Evolutionary conservation across 1,284 basidiomycete species (phyloP).

Genomic region (Sphaerobolus stellatus): DNA sequence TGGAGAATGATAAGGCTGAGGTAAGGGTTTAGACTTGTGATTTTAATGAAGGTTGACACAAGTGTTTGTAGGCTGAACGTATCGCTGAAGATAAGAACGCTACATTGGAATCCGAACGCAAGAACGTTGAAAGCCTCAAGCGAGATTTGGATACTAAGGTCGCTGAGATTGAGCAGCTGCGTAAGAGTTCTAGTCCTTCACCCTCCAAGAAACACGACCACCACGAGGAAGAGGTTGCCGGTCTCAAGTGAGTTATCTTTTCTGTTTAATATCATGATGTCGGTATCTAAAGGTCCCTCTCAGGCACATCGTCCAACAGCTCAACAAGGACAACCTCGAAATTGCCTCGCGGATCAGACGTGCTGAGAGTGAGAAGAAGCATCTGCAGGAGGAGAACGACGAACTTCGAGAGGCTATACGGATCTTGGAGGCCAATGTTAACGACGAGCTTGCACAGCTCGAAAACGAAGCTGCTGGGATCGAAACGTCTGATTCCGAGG

Average conservation of each 20-base stretch:
- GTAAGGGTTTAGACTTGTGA: constrained; percentile 27
- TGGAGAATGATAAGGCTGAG: constrained; percentile 38
- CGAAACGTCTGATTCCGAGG: constrained; percentile 20
- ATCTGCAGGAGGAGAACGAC: constrained; percentile 71
- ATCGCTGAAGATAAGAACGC: constrained; percentile 25
- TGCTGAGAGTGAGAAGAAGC: constrained; percentile 73
- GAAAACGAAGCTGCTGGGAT: constrained; percentile 37
- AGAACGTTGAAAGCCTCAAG: constrained; percentile 37
- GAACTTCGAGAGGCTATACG: constrained; percentile 68
- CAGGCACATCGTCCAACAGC: constrained; percentile 84
- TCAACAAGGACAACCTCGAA: constrained; percentile 79
- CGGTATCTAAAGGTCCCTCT: neutral
- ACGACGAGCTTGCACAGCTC: constrained; percentile 58
- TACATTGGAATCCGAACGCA: constrained; percentile 39
- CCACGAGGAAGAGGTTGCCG: constrained; percentile 65
- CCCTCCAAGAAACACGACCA: constrained; percentile 51
- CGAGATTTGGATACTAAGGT: constrained; percentile 46
- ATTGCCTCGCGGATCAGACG: constrained; percentile 65
- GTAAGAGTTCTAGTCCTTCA: constrained; percentile 56
- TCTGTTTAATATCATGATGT: neutral
- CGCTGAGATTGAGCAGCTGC: constrained; percentile 53
- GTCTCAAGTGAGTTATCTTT: constrained; percentile 60
- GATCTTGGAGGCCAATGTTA: constrained; percentile 69
- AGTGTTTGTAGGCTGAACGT: constrained; percentile 29
- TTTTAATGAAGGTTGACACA: neutral